Conservation (phyloP, 75 land plant species). For the Pinus taeda region DNA sequence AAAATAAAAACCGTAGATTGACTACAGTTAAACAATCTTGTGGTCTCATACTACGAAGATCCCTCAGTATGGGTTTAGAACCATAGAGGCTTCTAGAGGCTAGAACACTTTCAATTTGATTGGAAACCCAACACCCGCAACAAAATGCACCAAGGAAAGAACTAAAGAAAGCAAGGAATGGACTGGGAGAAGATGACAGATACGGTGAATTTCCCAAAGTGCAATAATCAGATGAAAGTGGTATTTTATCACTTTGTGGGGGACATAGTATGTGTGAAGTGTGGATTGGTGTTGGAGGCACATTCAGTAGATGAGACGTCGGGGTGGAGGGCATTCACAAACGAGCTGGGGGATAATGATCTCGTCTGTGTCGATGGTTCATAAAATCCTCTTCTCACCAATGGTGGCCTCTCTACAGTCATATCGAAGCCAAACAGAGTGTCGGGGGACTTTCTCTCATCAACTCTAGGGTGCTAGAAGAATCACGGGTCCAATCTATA, state of each 20-base stretch:
- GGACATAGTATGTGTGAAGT: conserved; percentile 86
- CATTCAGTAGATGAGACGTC: conserved; percentile 95
- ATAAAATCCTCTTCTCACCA: conserved; percentile 42
- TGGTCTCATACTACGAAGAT: no score
- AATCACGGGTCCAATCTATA: conserved; percentile 39
- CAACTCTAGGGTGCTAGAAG: conserved; percentile 32
- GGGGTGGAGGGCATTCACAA: conserved; percentile 70
- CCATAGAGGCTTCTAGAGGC: background rate
- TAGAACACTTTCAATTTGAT: conserved; percentile 10
- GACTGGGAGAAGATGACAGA: no score
- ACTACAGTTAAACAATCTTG: no score
- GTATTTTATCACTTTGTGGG: conserved; percentile 93
- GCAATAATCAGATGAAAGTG: conserved; percentile 75
- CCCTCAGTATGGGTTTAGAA: no score
- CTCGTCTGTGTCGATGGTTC: conserved; percentile 45
- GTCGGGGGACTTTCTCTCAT: conserved; percentile 34
- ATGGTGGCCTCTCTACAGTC: conserved; percentile 42
- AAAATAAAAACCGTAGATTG: no score
- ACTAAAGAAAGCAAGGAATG: no score
- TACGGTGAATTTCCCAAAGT: conserved; percentile 53
- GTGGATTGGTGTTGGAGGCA: conserved; percentile 88
- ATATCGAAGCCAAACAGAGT: conserved; percentile 32
- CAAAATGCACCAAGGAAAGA: no score
- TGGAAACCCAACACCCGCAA: background rate
- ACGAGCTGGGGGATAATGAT: conserved; percentile 30